Percentiles rank a stretch among this genome's conserved stretches.
Evolutionary conservation across 1,284 basidiomycete species (phyloP).

Genomic region (Ustilago nuda): DNA sequence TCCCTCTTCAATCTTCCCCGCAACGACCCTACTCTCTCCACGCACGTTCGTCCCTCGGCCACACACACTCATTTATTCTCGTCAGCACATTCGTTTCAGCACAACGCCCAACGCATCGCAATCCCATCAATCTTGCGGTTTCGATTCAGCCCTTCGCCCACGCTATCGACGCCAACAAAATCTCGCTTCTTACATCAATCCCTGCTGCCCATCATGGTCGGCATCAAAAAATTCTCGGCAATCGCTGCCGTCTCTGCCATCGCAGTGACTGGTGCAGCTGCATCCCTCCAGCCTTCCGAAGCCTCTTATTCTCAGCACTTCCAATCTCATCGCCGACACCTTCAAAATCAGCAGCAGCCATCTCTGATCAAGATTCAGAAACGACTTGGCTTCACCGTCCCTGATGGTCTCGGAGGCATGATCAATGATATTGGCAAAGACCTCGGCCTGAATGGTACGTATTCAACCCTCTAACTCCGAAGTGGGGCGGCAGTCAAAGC

Average conservation of each 20-base stretch:
- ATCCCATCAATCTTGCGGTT: not conserved
- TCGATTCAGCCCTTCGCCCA: not conserved
- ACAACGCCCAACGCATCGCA: not conserved
- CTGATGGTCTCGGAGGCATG: conserved; percentile 34
- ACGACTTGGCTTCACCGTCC: conserved; percentile 16
- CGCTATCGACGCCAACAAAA: not conserved
- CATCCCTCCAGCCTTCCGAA: conserved; percentile 30
- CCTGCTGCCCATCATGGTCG: conserved; percentile 26
- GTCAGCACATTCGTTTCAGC: conserved; percentile 24
- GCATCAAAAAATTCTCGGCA: conserved; percentile 30
- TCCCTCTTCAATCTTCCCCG: not conserved
- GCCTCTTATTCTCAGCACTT: conserved; percentile 26
- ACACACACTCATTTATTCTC: conserved; percentile 24
- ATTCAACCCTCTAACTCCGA: not conserved
- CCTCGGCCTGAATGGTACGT: conserved; percentile 43
- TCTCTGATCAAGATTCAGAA: conserved; percentile 47
- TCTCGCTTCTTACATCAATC: not conserved
- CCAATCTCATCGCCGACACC: conserved; percentile 25
- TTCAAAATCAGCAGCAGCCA: conserved; percentile 19
- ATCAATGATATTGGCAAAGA: conserved; percentile 27
- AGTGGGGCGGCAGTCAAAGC: conserved; percentile 6
- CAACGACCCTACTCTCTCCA: not conserved
- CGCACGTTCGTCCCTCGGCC: conserved; percentile 12
- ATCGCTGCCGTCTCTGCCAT: conserved; percentile 37
- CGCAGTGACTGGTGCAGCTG: conserved; percentile 29